Evolutionary conservation across 306 rosid species (phyloP).

Genomic region (Quercus berberidifolia): DNA sequence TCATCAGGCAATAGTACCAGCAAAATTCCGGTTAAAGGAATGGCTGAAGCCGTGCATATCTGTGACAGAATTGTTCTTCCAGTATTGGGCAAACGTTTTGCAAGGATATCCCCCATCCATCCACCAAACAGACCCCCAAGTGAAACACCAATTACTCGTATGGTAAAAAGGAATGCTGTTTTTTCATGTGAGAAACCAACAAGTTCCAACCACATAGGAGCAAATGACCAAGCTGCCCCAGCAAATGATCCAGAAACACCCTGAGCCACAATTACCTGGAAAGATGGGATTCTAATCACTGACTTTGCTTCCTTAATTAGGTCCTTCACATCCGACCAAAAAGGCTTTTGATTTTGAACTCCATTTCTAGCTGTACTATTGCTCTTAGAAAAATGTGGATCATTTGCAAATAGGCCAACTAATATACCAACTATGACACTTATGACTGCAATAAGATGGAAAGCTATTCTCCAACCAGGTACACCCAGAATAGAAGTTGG

Average conservation of each 20-base stretch:
- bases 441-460: slow-evolving; percentile 65
- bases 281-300: slow-evolving; percentile 62
- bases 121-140: slow-evolving; percentile 80
- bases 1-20: slow-evolving; percentile 60
- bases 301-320: slow-evolving; percentile 55
- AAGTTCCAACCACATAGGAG: slow-evolving; percentile 83
- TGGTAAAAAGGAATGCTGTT: slow-evolving; percentile 60
- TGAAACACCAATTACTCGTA: slow-evolving; percentile 48
- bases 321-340: slow-evolving; percentile 45
- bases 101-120: slow-evolving; percentile 59
- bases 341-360: slow-evolving; percentile 28
- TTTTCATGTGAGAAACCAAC: slow-evolving; percentile 68
- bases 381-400: slow-evolving; percentile 48
- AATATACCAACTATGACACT: slow-evolving; percentile 65
- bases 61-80: slow-evolving; percentile 71
- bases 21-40: slow-evolving; percentile 73
- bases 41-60: slow-evolving; percentile 59
- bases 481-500: slow-evolving; percentile 58
- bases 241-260: slow-evolving; percentile 89
- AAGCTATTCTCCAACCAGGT: slow-evolving; percentile 87
- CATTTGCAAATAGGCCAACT: slow-evolving; percentile 55
- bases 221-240: slow-evolving; percentile 68
- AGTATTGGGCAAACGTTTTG: slow-evolving; percentile 55
- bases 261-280: slow-evolving; percentile 82
- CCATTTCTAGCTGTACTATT: slow-evolving; percentile 7